phyloP scores from a whole-genome alignment of 2,329 filamentous ascomycete genomes.

The Pseudomassariella vexata region DNA sequence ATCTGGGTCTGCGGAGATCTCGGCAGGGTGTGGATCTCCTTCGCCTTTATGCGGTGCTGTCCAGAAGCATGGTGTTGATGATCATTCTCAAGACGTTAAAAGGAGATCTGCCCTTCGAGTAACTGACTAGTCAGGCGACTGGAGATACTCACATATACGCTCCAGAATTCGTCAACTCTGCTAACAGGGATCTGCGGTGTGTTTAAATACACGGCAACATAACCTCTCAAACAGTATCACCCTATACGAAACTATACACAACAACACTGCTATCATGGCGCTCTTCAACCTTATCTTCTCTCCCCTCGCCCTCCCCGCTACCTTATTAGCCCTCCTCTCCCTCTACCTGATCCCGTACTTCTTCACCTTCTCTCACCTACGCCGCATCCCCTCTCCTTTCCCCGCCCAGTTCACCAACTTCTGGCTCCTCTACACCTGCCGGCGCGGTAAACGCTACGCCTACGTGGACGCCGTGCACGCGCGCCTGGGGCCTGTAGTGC shows the following conservation, averaged over 20 bases:
- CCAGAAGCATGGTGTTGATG: too few relatives aligned
- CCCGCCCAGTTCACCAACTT: slow-evolving; percentile 65
- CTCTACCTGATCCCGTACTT: slow-evolving; percentile 58
- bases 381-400: slow-evolving; percentile 57
- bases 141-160: too few relatives aligned
- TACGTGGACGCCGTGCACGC: slow-evolving; percentile 69
- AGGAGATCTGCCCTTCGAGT: too few relatives aligned
- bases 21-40: too few relatives aligned
- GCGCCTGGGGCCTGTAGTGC: slow-evolving; percentile 71
- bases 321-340: slow-evolving; percentile 41
- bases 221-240: too few relatives aligned
- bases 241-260: not conserved
- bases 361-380: slow-evolving; percentile 43
- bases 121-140: too few relatives aligned
- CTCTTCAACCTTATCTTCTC: slow-evolving; percentile 32
- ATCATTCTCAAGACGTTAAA: too few relatives aligned
- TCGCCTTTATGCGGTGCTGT: too few relatives aligned
- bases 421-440: slow-evolving; percentile 67
- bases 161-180: too few relatives aligned
- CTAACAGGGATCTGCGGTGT: too few relatives aligned
- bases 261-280: slow-evolving; percentile 18
- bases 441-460: slow-evolving; percentile 59
- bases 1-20: too few relatives aligned
- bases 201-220: too few relatives aligned
- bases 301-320: slow-evolving; percentile 39